Evolutionary conservation across 352 stramenopile genomes (phyloP).

Genomic region (Phytophthora ohioensis): DNA sequence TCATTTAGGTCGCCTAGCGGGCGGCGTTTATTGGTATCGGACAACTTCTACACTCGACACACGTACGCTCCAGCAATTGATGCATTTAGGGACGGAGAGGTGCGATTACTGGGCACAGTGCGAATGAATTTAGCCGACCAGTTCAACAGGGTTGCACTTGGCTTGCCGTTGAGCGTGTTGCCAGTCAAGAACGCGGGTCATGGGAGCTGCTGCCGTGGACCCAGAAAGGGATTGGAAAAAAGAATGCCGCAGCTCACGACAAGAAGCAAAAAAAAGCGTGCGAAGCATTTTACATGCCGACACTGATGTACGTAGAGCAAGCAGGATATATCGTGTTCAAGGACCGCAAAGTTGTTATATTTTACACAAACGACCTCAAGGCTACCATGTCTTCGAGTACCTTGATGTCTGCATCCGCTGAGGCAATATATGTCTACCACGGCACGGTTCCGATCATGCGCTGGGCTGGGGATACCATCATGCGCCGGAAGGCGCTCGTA

Average conservation of each 20-base stretch:
- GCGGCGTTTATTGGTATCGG: constrained; percentile 7
- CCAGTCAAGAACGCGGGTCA: neutral
- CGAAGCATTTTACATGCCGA: constrained; percentile 7
- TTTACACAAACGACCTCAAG: constrained; percentile 13
- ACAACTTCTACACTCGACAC: constrained; percentile 5
- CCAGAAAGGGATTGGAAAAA: neutral
- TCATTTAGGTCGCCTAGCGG: constrained; percentile 10
- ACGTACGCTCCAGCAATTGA: neutral
- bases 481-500: constrained; percentile 7
- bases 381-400: neutral
- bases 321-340: constrained; percentile 10
- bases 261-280: neutral
- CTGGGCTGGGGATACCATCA: constrained; percentile 15
- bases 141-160: constrained; percentile 11
- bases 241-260: neutral
- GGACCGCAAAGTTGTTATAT: constrained; percentile 3
- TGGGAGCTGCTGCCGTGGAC: neutral
- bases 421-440: constrained; percentile 10
- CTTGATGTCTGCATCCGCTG: neutral
- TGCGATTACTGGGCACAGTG: neutral
- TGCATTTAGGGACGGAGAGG: neutral
- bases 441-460: constrained; percentile 8
- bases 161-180: neutral
- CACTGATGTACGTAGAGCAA: constrained; percentile 7
- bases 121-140: constrained; percentile 2